A percentile compares a stretch with the other conserved stretches of the same genome.
Conservation (phyloP, 192 early-diverging fungal genomes). For the Coemansia aciculifera region DNA sequence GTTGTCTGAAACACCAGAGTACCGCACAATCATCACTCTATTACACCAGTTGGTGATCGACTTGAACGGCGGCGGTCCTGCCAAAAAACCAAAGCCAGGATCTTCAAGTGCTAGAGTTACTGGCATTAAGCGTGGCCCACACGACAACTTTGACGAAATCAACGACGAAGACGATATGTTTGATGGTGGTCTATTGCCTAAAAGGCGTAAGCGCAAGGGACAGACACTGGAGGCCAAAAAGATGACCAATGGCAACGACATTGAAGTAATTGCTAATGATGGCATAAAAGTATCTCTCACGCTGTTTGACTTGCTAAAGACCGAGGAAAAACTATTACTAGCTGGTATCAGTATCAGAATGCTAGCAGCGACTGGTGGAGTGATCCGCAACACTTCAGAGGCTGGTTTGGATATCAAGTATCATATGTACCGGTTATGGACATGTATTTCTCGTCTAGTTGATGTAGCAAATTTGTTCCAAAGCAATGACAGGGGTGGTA, state of each 20-base stretch:
- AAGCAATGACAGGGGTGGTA: not conserved
- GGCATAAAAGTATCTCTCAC: constrained; percentile 24
- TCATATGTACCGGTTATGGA: constrained; percentile 49
- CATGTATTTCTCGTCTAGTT: constrained; percentile 26
- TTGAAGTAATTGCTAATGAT: constrained; percentile 21
- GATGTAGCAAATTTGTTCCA: constrained; percentile 16
- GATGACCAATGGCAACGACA: not conserved
- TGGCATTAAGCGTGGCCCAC: not conserved
- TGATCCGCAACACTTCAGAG: constrained; percentile 21
- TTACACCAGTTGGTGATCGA: constrained; percentile 10
- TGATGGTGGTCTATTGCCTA: not conserved
- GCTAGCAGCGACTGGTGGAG: constrained; percentile 37
- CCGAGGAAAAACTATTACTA: constrained; percentile 39
- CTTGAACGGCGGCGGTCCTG: not conserved
- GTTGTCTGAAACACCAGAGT: constrained; percentile 4
- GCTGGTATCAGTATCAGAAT: constrained; percentile 43
- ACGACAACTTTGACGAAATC: not conserved
- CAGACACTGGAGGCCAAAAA: constrained; percentile 3
- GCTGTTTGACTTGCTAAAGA: constrained; percentile 40
- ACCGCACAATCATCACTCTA: constrained; percentile 6
- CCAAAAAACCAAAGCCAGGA: not conserved
- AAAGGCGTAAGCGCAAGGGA: constrained; percentile 32
- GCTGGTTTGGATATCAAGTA: constrained; percentile 31
- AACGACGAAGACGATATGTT: not conserved
- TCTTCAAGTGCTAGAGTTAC: not conserved